phyloP scores from a whole-genome alignment of 2,329 filamentous ascomycete genomes.

The Alternaria ethzedia region DNA sequence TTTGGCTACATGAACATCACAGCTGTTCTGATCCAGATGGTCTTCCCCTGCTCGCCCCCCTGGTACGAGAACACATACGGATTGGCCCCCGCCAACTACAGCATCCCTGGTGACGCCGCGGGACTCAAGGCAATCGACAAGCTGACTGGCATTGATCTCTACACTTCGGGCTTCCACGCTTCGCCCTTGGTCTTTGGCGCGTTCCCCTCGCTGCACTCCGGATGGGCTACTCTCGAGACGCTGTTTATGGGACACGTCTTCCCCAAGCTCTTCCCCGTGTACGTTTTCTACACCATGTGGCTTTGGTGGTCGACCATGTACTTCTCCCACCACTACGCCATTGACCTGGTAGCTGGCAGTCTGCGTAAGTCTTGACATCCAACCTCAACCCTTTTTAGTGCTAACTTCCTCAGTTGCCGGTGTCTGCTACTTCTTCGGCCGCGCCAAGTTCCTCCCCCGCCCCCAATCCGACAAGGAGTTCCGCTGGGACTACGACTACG shows the following conservation, averaged over 20 bases:
- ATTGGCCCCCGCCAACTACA: constrained; percentile 88
- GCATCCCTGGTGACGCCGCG: constrained; percentile 86
- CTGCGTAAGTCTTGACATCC: constrained; percentile 54
- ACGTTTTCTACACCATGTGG: constrained; percentile 86
- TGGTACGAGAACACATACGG: constrained; percentile 98
- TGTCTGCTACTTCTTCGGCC: constrained; percentile 80
- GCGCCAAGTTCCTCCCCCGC: constrained; percentile 79
- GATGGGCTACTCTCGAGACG: constrained; percentile 85
- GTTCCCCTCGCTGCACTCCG: constrained; percentile 91
- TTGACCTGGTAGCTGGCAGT: constrained; percentile 87
- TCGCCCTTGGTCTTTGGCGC: constrained; percentile 93
- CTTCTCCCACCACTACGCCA: constrained; percentile 93
- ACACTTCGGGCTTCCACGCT: constrained; percentile 89
- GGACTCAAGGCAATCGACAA: constrained; percentile 87
- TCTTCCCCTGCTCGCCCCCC: constrained; percentile 92
- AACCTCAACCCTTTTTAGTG: background rate
- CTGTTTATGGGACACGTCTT: constrained; percentile 94
- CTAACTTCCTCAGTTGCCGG: constrained; percentile 61
- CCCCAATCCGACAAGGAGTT: constrained; percentile 84
- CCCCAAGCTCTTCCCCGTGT: constrained; percentile 78
- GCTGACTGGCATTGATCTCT: constrained; percentile 89
- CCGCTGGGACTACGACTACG: constrained; percentile 95
- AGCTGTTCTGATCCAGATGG: constrained; percentile 84
- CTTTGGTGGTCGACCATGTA: constrained; percentile 99
- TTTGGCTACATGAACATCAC: constrained; percentile 93